These are phyloP conservation scores for Cochlearia excelsa DNA, from an alignment of 345 rosid genomes.

Conservation along the genomic window DNA sequence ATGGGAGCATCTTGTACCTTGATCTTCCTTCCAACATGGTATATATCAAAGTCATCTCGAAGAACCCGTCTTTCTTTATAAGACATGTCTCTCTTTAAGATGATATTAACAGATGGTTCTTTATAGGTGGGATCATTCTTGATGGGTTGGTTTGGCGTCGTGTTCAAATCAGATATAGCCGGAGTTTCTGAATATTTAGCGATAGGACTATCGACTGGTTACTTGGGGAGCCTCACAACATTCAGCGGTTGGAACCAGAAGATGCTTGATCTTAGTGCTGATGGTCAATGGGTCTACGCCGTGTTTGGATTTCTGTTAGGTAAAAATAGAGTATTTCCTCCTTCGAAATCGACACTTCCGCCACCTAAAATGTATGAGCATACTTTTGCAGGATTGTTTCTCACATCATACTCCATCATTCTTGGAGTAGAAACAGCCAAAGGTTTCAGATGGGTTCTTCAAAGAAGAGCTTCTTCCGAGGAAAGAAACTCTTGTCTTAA, in stretches of 20 bases:
- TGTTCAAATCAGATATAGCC: conserved; percentile 69
- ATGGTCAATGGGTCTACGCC: conserved; percentile 72
- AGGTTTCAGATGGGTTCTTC: conserved; percentile 59
- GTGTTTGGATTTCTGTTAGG: conserved; percentile 69
- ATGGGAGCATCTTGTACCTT: conserved; percentile 55
- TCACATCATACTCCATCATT: conserved; percentile 64
- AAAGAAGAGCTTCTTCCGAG: conserved; percentile 17
- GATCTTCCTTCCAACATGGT: conserved; percentile 96
- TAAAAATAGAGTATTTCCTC: conserved; percentile 26
- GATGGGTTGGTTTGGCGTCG: conserved; percentile 96
- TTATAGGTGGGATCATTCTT: conserved; percentile 85
- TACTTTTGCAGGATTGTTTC: conserved; percentile 66
- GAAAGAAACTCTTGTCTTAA: conserved; percentile 14
- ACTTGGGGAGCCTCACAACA: conserved; percentile 90
- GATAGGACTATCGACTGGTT: conserved; percentile 82
- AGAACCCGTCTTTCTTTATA: not conserved
- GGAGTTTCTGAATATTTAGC: conserved; percentile 63
- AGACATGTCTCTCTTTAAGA: not conserved
- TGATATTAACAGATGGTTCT: conserved; percentile 1
- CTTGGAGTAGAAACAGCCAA: conserved; percentile 81
- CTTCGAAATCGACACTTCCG: not conserved
- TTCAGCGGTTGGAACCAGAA: conserved; percentile 98
- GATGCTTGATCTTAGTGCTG: conserved; percentile 77
- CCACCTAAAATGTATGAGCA: not conserved
- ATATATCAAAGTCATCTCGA: conserved; percentile 7